phyloP scores from a whole-genome alignment of 306 rosid species.

The Leucaena leucocephala region DNA sequence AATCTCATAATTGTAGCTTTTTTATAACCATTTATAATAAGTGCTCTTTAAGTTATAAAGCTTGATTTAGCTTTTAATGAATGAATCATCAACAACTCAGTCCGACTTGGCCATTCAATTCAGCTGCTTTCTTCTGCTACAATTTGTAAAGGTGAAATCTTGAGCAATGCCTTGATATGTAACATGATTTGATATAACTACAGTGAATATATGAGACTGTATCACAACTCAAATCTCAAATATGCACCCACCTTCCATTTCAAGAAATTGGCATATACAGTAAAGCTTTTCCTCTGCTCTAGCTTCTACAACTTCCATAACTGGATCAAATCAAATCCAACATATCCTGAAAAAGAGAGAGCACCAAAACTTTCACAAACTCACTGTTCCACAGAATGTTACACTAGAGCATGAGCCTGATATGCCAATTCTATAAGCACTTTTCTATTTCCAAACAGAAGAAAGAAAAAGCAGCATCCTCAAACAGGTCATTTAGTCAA shows the following conservation, averaged over 20 bases:
- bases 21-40: too few species aligned
- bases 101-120: background rate
- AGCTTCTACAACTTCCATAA: slow-evolving; percentile 7
- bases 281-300: background rate
- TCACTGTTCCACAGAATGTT: background rate
- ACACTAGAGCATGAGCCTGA: background rate
- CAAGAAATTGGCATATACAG: slow-evolving; percentile 37
- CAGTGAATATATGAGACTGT: background rate
- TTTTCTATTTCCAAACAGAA: background rate
- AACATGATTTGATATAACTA: background rate
- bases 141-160: background rate
- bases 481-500: background rate
- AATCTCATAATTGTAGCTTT: background rate
- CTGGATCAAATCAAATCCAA: background rate
- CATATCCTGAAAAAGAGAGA: background rate
- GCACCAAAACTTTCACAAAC: background rate
- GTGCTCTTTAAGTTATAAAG: too few species aligned
- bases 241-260: slow-evolving; percentile 26
- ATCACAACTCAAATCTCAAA: background rate
- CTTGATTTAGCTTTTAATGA: too few species aligned
- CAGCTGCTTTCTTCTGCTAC: background rate
- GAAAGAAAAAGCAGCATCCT: background rate
- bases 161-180: background rate
- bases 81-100: too few species aligned
- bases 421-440: slow-evolving; percentile 1